Base-by-base conservation (phyloP, 805 yeast species). In the Kockiozyma suomiensis region DNA sequence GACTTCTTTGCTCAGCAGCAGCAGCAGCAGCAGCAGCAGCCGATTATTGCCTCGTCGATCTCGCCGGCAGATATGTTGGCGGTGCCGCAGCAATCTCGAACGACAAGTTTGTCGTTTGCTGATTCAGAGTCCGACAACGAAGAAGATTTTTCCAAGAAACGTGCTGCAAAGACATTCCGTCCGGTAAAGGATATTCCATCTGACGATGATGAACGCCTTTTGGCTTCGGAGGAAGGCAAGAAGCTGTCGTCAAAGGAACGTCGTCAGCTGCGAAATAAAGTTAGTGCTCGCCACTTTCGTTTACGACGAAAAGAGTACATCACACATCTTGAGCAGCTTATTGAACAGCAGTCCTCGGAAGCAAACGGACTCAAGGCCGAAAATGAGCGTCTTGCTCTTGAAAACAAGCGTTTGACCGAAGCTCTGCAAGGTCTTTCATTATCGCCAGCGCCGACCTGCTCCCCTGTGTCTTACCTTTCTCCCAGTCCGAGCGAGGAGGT, bases 151-250 rank as follows among this genome's bases (percentile, higher is more conserved):
- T 23, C 41, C 21, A 30, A 26, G 32, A 55, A n/a, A 26, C n/a
- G 17, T 35, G 30, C 35, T 12, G 17, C 38, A 26, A 45, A 35
- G 35, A 26, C 48, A 28, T 38, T 17, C 37, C 17, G 48, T 23
- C 33, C 26, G 43, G 37, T 26, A 12, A 49, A 37, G 28, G 53
- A 49, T 28, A 49, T 49, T 8, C 42, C 45, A 10, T 25, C 56
- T 63, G 75, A 67, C 63, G 72, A 51, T 67, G 74, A 67, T 68
- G 78, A 65, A 61, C 60, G 61, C n/a, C 66, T 71, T 12, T 62
- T 70, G 50, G 64, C 68, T 0, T 68, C 71, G 3, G 70, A 69
- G 37, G 70, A 66, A 21, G 71, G 70, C 50, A 64, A 65, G 61
- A 58, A 60, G 42, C 64, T 69, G 23, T 56, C 70, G 38, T 67